Conservation (phyloP, 176 grass and related monocot genomes). For the Carex myosuroides region DNA sequence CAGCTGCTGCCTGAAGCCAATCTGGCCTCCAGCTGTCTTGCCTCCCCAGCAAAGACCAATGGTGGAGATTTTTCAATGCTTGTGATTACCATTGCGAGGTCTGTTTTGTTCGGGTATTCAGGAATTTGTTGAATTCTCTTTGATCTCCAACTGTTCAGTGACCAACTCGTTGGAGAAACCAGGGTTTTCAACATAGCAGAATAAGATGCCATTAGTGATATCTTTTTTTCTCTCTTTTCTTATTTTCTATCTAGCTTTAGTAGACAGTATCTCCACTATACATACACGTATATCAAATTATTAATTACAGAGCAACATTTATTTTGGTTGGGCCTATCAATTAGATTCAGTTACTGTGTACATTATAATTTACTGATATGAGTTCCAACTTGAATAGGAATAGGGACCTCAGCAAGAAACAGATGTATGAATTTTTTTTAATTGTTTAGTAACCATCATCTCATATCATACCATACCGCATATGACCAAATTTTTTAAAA, state of each 20-base stretch:
- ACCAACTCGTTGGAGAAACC: neutral
- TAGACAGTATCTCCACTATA: neutral
- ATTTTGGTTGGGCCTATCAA: neutral
- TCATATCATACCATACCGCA: neutral
- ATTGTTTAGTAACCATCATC: neutral
- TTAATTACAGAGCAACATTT: neutral
- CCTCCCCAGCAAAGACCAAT: constrained; percentile 20
- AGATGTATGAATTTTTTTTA: neutral
- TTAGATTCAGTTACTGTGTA: neutral
- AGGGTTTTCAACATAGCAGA: neutral
- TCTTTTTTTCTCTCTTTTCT: neutral
- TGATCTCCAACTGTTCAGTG: constrained; percentile 15
- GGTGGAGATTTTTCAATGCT: constrained; percentile 12
- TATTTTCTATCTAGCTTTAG: neutral
- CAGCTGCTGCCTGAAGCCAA: constrained; percentile 45
- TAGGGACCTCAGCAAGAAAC: neutral
- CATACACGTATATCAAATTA: neutral
- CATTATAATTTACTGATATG: neutral
- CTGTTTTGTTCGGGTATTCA: constrained; percentile 16
- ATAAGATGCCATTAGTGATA: neutral
- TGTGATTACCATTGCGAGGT: neutral
- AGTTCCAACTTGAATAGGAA: neutral
- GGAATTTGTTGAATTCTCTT: constrained; percentile 24
- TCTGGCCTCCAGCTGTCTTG: constrained; percentile 36
- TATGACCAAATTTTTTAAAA: neutral